These are phyloP conservation scores for Penicillium sp. DNA, from an alignment of 2,329 filamentous ascomycete genomes.

Conservation along the genomic window DNA sequence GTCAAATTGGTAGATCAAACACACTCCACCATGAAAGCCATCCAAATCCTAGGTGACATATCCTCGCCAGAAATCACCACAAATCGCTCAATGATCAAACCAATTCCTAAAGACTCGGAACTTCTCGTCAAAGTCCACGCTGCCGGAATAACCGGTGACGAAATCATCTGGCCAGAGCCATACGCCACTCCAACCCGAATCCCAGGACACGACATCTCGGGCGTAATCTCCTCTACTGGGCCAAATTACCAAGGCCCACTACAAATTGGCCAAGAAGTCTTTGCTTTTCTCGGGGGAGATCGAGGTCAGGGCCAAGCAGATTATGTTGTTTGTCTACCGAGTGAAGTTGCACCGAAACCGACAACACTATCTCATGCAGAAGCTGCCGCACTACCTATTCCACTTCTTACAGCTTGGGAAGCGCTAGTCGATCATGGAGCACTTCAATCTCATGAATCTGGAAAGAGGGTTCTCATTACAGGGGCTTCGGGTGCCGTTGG, in stretches of 20 bases:
- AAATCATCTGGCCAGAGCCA: conserved; percentile 7
- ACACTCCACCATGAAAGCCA: conserved; percentile 6
- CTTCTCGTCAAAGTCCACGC: conserved; percentile 6
- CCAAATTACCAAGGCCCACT: conserved; percentile 4
- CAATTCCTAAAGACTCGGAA: not conserved
- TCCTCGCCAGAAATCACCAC: conserved; percentile 4
- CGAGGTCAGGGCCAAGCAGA: conserved; percentile 6
- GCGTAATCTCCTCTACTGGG: conserved; percentile 1
- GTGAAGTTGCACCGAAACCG: conserved; percentile 2
- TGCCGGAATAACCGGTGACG: conserved; percentile 9
- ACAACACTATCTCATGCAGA: conserved; percentile 1
- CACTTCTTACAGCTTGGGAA: conserved; percentile 4
- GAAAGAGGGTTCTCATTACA: conserved; percentile 1
- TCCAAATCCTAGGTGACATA: conserved; percentile 6
- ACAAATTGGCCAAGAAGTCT: conserved; percentile 1
- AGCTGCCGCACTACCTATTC: conserved; percentile 4
- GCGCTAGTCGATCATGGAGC: not conserved
- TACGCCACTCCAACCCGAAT: conserved; percentile 3
- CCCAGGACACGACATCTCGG: conserved; percentile 10
- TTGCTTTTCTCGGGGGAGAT: not conserved
- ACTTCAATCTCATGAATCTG: not conserved
- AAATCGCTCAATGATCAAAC: conserved; percentile 2
- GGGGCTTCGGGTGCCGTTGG: conserved; percentile 7
- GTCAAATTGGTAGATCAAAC: no score
- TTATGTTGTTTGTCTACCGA: not conserved